A percentile compares a stretch with the other conserved stretches of the same genome.
Conservation (phyloP, 2,329 filamentous ascomycete species). For the Malbranchea zuffiana region DNA sequence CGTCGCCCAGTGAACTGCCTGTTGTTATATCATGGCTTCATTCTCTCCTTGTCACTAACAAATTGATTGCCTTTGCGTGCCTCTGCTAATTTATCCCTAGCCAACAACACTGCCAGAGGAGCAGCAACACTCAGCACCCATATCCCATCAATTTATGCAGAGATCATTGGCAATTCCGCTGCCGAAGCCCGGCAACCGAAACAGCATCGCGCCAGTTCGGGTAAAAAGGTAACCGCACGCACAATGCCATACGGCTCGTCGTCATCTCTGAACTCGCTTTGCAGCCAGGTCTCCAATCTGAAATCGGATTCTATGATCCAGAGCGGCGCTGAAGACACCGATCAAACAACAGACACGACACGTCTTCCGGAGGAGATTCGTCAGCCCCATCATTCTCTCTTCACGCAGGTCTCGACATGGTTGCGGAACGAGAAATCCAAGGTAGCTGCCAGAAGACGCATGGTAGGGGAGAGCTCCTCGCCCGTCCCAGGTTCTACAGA, state of each 20-base stretch:
- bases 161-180: background rate
- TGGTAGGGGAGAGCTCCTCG: background rate
- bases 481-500: constrained; percentile 1
- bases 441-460: constrained; percentile 41
- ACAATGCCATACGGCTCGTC: constrained; percentile 13
- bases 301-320: constrained; percentile 12
- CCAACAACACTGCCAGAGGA: background rate
- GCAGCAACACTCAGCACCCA: background rate
- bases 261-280: constrained; percentile 17
- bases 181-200: constrained; percentile 9
- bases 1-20: background rate
- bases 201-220: constrained; percentile 16
- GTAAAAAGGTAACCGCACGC: constrained; percentile 19
- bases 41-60: background rate
- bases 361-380: constrained; percentile 5
- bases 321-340: constrained; percentile 6
- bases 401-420: constrained; percentile 73
- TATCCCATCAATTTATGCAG: background rate
- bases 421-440: constrained; percentile 66
- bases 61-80: background rate
- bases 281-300: constrained; percentile 16
- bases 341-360: background rate
- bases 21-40: background rate
- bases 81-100: constrained; percentile 1
- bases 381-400: constrained; percentile 33